Evolutionary conservation across 2,329 filamentous ascomycete species (phyloP).

Genomic region (Bertia moriformis): DNA sequence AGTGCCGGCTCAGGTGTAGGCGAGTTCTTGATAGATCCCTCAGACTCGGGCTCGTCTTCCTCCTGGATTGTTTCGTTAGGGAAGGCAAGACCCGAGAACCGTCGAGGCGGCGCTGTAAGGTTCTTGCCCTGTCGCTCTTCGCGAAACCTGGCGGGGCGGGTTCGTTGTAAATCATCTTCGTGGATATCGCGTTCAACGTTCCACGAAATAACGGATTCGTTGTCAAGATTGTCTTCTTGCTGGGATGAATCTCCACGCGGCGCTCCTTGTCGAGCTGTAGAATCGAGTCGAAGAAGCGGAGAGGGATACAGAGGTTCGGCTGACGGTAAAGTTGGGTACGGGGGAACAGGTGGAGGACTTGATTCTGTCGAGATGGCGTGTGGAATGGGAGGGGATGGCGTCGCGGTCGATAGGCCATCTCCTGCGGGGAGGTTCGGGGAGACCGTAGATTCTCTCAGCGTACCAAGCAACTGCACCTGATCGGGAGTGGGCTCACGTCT

Average conservation of each 20-base stretch:
- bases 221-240: constrained; percentile 8
- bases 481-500: constrained; percentile 18
- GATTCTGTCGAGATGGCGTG: constrained; percentile 15
- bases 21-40: background rate
- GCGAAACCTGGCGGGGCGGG: constrained; percentile 10
- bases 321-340: constrained; percentile 8
- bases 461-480: constrained; percentile 13
- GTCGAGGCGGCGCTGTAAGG: constrained; percentile 18
- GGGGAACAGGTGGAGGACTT: constrained; percentile 11
- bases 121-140: constrained; percentile 12
- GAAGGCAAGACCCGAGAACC: constrained; percentile 5
- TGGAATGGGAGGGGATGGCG: constrained; percentile 16
- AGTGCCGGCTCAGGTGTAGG: background rate
- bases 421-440: constrained; percentile 7
- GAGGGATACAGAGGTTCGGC: constrained; percentile 4
- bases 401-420: constrained; percentile 11
- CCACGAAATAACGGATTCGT: constrained; percentile 16
- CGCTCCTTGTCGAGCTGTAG: too few species aligned
- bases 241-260: background rate
- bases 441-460: constrained; percentile 11
- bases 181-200: constrained; percentile 18
- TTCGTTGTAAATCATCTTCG: constrained; percentile 16
- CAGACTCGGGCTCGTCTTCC: constrained; percentile 6
- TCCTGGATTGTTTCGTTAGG: constrained; percentile 9
- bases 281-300: background rate